A percentile compares a stretch with the other conserved stretches of the same genome.
phyloP scores from a whole-genome alignment of 495 filamentous ascomycete species.

The Neurospora sp. region DNA sequence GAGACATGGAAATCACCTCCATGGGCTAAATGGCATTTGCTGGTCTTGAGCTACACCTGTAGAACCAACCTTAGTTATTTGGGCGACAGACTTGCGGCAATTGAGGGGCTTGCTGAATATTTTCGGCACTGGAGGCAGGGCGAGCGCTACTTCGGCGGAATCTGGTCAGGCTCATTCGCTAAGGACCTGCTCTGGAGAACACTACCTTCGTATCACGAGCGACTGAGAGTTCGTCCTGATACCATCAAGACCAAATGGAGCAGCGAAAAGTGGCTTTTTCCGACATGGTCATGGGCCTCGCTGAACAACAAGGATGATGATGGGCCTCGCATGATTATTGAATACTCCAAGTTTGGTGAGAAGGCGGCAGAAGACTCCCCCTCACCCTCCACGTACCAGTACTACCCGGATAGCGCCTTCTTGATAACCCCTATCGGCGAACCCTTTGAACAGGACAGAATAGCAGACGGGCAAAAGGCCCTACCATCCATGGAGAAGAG shows the following conservation, averaged over 20 bases:
- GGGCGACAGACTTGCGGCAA: background rate
- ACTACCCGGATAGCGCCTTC: too few species aligned
- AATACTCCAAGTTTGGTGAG: too few species aligned
- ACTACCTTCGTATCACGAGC: background rate
- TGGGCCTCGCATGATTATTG: too few species aligned
- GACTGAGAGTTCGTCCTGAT: background rate
- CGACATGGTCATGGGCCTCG: background rate
- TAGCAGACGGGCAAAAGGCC: too few species aligned
- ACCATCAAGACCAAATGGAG: background rate
- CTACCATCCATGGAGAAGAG: too few species aligned
- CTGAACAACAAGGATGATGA: background rate
- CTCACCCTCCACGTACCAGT: too few species aligned
- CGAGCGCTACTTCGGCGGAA: background rate
- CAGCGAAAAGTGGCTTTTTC: background rate
- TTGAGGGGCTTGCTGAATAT: background rate
- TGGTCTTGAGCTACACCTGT: background rate
- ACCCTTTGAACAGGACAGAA: too few species aligned
- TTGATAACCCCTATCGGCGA: too few species aligned
- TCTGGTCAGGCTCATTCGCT: background rate
- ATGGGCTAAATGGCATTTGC: background rate
- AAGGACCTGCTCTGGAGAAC: background rate
- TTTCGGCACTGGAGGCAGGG: background rate
- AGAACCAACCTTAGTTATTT: background rate
- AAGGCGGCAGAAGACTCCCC: too few species aligned
- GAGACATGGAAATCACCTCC: background rate